phyloP scores from a whole-genome alignment of 805 yeast genomes.

The Metschnikowia borealis region DNA sequence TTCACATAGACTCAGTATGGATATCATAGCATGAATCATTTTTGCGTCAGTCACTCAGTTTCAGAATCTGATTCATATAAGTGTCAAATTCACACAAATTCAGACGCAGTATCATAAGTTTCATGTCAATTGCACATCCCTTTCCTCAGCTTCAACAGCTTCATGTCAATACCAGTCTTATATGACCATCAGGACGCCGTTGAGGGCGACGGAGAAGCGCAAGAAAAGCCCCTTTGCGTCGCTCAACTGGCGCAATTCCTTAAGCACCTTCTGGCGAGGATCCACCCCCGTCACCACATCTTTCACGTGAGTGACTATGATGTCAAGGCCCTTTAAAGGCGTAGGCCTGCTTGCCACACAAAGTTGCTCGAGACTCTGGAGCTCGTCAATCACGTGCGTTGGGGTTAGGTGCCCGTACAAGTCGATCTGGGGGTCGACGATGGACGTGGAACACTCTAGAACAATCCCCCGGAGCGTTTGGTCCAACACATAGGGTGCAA shows the following conservation, averaged over 20 bases:
- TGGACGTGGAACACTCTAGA: constrained; percentile 69
- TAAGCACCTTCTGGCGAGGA: constrained; percentile 55
- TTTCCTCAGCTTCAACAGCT: no score
- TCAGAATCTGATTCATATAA: no score
- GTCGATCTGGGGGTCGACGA: constrained; percentile 35
- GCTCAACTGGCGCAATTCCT: constrained; percentile 44
- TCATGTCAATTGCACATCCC: no score
- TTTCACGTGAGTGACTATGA: constrained; percentile 46
- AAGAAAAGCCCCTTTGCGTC: constrained; percentile 36
- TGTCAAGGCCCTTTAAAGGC: constrained; percentile 37
- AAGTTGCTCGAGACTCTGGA: constrained; percentile 26
- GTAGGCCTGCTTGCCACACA: constrained; percentile 6
- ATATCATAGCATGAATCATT: no score
- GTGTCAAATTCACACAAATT: no score
- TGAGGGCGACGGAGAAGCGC: constrained; percentile 48
- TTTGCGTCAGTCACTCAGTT: no score
- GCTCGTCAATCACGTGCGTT: constrained; percentile 52
- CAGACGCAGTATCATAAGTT: no score
- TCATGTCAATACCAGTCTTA: background rate
- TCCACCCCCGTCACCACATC: constrained; percentile 32
- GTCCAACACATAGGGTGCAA: constrained; percentile 44
- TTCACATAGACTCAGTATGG: no score
- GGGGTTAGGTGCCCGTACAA: constrained; percentile 85
- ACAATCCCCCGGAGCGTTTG: constrained; percentile 50
- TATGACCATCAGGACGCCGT: constrained; percentile 47